Conservation (phyloP, 192 early-diverging fungal species). For the Mortierella hygrophila region DNA sequence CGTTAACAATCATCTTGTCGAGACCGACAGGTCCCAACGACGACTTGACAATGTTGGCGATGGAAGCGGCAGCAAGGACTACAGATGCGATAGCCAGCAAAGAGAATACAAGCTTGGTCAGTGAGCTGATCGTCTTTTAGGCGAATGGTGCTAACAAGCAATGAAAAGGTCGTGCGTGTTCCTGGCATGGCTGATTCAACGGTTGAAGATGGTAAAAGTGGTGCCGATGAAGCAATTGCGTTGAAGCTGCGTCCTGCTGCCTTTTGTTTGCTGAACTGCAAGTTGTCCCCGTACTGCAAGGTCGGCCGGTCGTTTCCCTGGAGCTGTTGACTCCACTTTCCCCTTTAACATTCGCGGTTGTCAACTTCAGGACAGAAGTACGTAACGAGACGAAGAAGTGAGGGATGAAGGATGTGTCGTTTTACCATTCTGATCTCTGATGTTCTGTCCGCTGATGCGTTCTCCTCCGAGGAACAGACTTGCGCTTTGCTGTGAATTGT, state of each 20-base stretch:
- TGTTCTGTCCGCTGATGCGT: constrained; percentile 90
- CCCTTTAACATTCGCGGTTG: background rate
- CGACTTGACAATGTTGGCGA: constrained; percentile 99
- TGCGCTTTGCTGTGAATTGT: constrained; percentile 55
- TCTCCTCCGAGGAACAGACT: constrained; percentile 89
- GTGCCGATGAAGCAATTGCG: background rate
- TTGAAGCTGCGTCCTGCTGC: background rate
- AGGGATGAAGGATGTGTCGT: background rate
- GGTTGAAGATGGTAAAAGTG: background rate
- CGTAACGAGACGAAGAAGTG: too few relatives aligned
- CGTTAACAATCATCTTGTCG: constrained; percentile 99
- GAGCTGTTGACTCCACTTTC: background rate
- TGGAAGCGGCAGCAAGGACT: constrained; percentile 96
- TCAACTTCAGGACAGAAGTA: background rate
- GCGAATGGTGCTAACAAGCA: background rate
- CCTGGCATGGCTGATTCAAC: background rate
- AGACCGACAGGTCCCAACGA: constrained; percentile 98
- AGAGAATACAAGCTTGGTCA: background rate
- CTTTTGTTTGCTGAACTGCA: background rate
- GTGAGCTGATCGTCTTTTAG: background rate
- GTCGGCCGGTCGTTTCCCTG: background rate
- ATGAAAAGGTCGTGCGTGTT: background rate
- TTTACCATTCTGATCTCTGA: constrained; percentile 95
- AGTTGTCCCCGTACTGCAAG: background rate
- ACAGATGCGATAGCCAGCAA: background rate